A percentile compares a stretch with the other conserved stretches of the same genome.
phyloP scores from a whole-genome alignment of 2,329 filamentous ascomycete genomes.

The Amylocarpus encephaloides region DNA sequence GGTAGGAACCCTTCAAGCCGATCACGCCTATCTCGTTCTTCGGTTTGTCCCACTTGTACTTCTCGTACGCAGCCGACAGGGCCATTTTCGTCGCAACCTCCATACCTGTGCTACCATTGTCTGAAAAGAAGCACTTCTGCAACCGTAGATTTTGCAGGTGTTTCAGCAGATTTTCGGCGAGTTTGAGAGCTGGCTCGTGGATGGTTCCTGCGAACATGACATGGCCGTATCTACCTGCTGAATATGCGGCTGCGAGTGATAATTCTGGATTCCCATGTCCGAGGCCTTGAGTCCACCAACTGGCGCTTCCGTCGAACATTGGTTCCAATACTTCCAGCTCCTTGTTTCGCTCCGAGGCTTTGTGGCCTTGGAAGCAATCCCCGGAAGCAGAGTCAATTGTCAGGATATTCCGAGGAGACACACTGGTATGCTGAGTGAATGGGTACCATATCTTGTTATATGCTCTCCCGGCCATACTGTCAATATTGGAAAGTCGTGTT shows the following conservation, averaged over 20 bases:
- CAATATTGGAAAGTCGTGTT: slow-evolving; percentile 50
- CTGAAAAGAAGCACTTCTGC: slow-evolving; percentile 70
- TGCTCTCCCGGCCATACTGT: slow-evolving; percentile 56
- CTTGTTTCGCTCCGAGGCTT: background rate
- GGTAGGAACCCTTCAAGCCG: slow-evolving; percentile 74
- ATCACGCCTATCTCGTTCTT: slow-evolving; percentile 58
- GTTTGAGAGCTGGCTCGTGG: slow-evolving; percentile 67
- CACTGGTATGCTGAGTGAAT: slow-evolving; percentile 70
- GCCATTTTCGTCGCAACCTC: slow-evolving; percentile 86
- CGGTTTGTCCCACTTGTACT: slow-evolving; percentile 55
- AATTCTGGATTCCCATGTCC: slow-evolving; percentile 71
- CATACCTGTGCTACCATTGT: slow-evolving; percentile 76
- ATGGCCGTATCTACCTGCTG: slow-evolving; percentile 77
- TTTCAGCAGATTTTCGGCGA: slow-evolving; percentile 59
- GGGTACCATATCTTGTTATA: slow-evolving; percentile 73
- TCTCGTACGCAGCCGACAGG: slow-evolving; percentile 57
- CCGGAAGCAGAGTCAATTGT: slow-evolving; percentile 76
- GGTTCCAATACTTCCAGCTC: slow-evolving; percentile 41
- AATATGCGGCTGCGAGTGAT: slow-evolving; percentile 69
- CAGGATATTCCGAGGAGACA: slow-evolving; percentile 56
- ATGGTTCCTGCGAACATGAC: slow-evolving; percentile 80
- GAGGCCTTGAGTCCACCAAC: slow-evolving; percentile 87
- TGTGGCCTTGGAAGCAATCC: slow-evolving; percentile 64
- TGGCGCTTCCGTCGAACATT: slow-evolving; percentile 77
- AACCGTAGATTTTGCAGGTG: slow-evolving; percentile 59